phyloP scores from a whole-genome alignment of 805 yeast genomes.

The Suhomyces faveliae region DNA sequence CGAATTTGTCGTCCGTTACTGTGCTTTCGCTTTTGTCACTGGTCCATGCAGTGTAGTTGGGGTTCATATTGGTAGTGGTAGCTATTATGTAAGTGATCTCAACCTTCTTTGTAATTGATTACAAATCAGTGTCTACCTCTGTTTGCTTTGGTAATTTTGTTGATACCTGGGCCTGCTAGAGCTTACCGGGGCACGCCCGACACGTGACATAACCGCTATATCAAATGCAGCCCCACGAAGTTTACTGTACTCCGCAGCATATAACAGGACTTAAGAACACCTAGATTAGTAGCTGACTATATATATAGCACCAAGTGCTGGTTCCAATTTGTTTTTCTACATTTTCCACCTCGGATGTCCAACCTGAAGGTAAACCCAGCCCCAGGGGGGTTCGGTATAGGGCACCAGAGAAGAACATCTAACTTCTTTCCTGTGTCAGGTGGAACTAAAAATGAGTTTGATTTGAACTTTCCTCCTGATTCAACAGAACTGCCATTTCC shows the following conservation, averaged over 20 bases:
- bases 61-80: constrained; percentile 18
- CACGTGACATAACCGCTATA: background rate
- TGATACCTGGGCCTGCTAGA: background rate
- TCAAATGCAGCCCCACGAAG: too few species aligned
- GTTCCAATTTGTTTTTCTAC: background rate
- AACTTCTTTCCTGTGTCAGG: constrained; percentile 15
- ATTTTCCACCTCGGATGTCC: background rate
- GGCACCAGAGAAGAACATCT: constrained; percentile 12
- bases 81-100: constrained; percentile 8
- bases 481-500: background rate
- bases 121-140: constrained; percentile 9
- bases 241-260: background rate
- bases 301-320: background rate
- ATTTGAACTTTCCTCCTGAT: background rate
- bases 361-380: constrained; percentile 3
- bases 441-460: constrained; percentile 1
- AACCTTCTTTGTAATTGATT: constrained; percentile 13
- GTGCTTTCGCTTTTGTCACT: constrained; percentile 20
- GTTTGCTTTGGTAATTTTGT: constrained; percentile 1
- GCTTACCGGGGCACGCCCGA: background rate
- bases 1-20: constrained; percentile 26
- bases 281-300: too few species aligned
- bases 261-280: too few species aligned
- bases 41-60: constrained; percentile 23
- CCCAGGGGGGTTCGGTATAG: constrained; percentile 4